phyloP scores from a whole-genome alignment of 306 rosid species.

The Quercus rubra region DNA sequence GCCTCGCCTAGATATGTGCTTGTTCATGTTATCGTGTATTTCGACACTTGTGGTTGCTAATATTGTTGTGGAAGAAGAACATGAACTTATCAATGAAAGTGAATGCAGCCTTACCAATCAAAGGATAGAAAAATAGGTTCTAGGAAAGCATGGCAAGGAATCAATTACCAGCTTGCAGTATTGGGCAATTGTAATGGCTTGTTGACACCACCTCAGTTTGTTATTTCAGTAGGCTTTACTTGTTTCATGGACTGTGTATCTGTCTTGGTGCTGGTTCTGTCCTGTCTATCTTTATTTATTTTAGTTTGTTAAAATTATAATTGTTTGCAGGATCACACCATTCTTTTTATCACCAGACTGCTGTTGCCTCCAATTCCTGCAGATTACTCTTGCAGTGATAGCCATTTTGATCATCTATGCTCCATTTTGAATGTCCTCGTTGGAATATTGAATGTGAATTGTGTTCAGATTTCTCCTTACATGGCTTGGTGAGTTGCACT shows the following conservation, averaged over 20 bases:
- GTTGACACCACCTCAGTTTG: slow-evolving; percentile 64
- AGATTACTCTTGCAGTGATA: slow-evolving; percentile 53
- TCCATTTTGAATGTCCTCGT: slow-evolving; percentile 54
- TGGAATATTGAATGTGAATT: slow-evolving; percentile 73
- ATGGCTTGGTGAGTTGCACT: slow-evolving; percentile 73
- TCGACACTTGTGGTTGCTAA: slow-evolving; percentile 60
- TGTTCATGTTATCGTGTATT: slow-evolving; percentile 76
- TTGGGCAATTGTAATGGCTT: slow-evolving; percentile 71
- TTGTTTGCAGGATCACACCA: slow-evolving; percentile 66
- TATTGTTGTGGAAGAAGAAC: slow-evolving; percentile 84
- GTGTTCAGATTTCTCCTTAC: slow-evolving; percentile 82
- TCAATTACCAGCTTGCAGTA: slow-evolving; percentile 65
- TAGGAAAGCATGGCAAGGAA: slow-evolving; percentile 35
- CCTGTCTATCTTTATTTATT: neutral
- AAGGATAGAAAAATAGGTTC: slow-evolving; percentile 45
- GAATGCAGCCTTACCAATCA: slow-evolving; percentile 45
- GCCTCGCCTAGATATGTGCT: slow-evolving; percentile 73
- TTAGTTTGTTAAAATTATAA: slow-evolving; percentile 12
- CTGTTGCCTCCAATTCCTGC: slow-evolving; percentile 63
- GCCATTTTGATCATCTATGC: slow-evolving; percentile 32
- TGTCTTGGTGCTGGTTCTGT: slow-evolving; percentile 6
- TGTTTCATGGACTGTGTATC: neutral
- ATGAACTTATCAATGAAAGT: slow-evolving; percentile 57
- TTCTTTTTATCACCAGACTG: slow-evolving; percentile 54
- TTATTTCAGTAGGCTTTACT: slow-evolving; percentile 37